These are phyloP conservation scores for Boechera retrofracta DNA, from an alignment of 345 rosid species.

Conservation along the genomic window DNA sequence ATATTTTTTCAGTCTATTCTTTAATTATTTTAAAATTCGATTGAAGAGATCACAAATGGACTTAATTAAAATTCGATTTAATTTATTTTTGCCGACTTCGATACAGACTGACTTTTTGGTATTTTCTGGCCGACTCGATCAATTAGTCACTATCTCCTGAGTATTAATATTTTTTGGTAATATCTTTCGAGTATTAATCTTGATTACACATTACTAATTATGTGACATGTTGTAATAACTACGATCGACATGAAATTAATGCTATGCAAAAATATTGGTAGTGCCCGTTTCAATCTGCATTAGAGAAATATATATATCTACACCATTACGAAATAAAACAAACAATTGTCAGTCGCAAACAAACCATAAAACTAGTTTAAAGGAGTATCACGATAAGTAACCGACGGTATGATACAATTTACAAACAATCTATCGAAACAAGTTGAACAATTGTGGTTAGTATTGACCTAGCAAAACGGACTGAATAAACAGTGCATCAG, in stretches of 20 bases:
- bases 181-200: neutral
- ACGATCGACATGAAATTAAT: neutral
- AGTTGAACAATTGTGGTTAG: neutral
- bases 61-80: too few species aligned
- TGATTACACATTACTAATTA: constrained; percentile 3
- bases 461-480: neutral
- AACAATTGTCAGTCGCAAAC: neutral
- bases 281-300: neutral
- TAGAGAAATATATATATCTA: neutral
- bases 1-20: neutral
- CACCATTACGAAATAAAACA: neutral
- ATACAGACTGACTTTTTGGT: constrained; percentile 4
- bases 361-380: neutral
- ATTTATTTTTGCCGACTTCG: too few species aligned
- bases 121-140: constrained; percentile 18
- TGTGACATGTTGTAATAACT: constrained; percentile 3
- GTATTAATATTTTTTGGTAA: too few species aligned
- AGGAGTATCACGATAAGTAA: neutral
- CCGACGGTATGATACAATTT: neutral
- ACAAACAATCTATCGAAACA: neutral
- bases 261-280: neutral
- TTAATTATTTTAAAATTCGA: neutral
- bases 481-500: neutral
- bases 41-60: constrained; percentile 1
- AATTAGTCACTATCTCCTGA: neutral